phyloP scores from a whole-genome alignment of 2,329 filamentous ascomycete genomes.

The Arachnopeziza araneosa region DNA sequence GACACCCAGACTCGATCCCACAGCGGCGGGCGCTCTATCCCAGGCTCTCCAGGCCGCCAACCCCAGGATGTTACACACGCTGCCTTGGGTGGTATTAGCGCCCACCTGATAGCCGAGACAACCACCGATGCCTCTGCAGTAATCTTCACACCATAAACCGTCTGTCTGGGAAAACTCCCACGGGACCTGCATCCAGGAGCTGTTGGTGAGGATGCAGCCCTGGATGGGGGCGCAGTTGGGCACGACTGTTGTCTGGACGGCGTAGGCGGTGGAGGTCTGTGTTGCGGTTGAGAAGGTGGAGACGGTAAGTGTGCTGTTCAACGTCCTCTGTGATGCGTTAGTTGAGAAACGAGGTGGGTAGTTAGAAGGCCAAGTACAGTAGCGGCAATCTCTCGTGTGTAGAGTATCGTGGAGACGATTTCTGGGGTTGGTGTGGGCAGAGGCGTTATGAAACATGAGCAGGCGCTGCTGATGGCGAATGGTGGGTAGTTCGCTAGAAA shows the following conservation, averaged over 20 bases:
- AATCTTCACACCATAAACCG: background rate
- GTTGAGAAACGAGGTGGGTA: background rate
- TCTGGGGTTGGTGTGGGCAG: background rate
- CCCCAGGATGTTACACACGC: background rate
- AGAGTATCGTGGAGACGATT: background rate
- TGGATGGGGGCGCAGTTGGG: constrained; percentile 1
- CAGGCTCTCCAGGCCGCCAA: background rate
- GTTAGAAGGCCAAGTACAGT: background rate
- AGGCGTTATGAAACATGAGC: constrained; percentile 1
- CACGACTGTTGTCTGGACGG: background rate
- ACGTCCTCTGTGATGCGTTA: background rate
- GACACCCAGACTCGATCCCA: background rate
- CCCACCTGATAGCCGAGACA: background rate
- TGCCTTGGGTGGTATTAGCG: background rate
- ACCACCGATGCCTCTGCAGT: background rate
- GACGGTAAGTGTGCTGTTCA: background rate
- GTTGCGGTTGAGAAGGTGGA: background rate
- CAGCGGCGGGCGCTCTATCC: background rate
- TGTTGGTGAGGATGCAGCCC: background rate
- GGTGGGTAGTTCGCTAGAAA: background rate
- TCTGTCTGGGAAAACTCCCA: background rate
- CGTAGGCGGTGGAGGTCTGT: background rate
- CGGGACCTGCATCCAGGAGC: background rate
- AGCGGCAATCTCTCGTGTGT: background rate
- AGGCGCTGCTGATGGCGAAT: background rate